Evolutionary conservation across 2,329 filamentous ascomycete species (phyloP), one percentile per base, ranked within the genome.

Genomic region (Hymenoscyphus fructigenus): DNA sequence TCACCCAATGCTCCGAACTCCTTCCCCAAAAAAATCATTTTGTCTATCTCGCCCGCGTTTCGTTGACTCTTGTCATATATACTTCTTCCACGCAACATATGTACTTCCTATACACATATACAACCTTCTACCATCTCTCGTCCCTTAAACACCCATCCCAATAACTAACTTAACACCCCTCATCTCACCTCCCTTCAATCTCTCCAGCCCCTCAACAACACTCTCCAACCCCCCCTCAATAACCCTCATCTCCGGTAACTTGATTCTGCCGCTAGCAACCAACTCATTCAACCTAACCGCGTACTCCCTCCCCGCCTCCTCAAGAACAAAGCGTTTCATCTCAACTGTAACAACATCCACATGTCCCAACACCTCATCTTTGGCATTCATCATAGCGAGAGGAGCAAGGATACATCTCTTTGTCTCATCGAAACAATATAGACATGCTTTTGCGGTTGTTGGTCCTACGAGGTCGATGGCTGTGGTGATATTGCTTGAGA

Each of bases 271-370:
- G 0, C 61, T 62, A 38, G 73, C 74, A 4, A 78, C 65, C 34
- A 78, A 64, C 29, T 65, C 66, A 59, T 78, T 78, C 23, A 79
- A 68, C 53, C 72, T 71, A 59, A 68, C 62, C 1, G 74, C 74
- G 60, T 76, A 78, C 2, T 68, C 64, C 26, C 68, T 67, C 28
- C 71, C 73, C 3, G 61, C 66, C 56, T 71, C 67, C 59, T 78
- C 72, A 20, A 78, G 67, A 1, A 79, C 76, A 62, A 79, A 79
- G 60, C 73, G 71, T 67, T 78, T 79, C 76, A 79, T 79, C 72
- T 79, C 78, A 9, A 79, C 75, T 3, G 74, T 77, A 62, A 76
- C 71, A 14, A 77, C 72, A 4, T 60, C 64, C 2, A 77, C 72
- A 50, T 78, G 76, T 7, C 67, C 67, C 1, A 75, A 74, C 5